Conservation (phyloP, 2,329 filamentous ascomycete species). For the Chaetomium strumarium region DNA sequence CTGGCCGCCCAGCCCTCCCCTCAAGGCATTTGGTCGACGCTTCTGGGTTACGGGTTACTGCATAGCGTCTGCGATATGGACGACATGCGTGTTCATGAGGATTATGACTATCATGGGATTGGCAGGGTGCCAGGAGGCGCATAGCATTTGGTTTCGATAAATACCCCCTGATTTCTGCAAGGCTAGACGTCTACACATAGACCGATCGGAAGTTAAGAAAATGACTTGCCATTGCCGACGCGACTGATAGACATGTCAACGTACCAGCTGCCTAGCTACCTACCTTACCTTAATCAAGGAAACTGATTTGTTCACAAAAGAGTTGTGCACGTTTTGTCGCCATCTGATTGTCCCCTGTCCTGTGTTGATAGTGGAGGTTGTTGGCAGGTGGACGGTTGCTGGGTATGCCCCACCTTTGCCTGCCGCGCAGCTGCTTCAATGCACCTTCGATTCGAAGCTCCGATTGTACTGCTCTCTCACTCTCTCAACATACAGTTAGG, state of each 20-base stretch:
- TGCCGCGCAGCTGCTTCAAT: background rate
- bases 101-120: slow-evolving; percentile 9
- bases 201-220: background rate
- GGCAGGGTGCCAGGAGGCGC: background rate
- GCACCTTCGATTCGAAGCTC: background rate
- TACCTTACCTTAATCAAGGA: background rate
- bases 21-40: background rate
- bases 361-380: too few species aligned
- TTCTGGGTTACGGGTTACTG: background rate
- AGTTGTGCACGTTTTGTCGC: too few species aligned
- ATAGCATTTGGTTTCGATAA: slow-evolving; percentile 6
- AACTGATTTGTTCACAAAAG: background rate
- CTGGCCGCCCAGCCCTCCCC: background rate
- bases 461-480: too few species aligned
- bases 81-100: slow-evolving; percentile 8
- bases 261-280: background rate
- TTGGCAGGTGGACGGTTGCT: too few species aligned
- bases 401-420: background rate
- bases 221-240: background rate
- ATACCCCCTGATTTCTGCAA: slow-evolving; percentile 17
- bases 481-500: too few species aligned
- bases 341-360: too few species aligned
- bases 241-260: background rate
- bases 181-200: background rate
- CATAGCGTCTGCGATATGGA: background rate